phyloP scores from a whole-genome alignment of 257 asterid species.

The Scutellaria barbata region DNA sequence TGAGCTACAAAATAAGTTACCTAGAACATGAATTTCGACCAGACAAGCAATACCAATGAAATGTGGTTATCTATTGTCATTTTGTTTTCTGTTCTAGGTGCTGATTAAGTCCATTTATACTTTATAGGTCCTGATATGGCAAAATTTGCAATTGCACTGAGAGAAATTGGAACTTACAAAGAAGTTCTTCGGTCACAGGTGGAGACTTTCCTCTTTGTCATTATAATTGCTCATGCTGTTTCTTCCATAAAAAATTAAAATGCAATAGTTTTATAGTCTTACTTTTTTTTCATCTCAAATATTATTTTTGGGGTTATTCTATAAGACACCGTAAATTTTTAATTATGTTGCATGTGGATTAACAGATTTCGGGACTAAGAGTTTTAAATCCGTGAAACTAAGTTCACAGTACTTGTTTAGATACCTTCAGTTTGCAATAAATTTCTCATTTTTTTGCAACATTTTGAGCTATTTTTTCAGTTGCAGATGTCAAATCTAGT shows the following conservation, averaged over 20 bases:
- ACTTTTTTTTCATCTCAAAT: constrained; percentile 16
- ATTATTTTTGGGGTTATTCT: constrained; percentile 6
- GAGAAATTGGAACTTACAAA: constrained; percentile 92
- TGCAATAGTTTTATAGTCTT: constrained; percentile 1
- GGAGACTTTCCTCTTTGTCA: constrained; percentile 23
- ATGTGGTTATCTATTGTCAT: constrained; percentile 1
- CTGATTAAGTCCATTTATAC: constrained; percentile 42
- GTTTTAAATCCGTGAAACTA: background rate
- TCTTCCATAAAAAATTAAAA: background rate
- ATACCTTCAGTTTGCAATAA: background rate
- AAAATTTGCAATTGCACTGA: constrained; percentile 80
- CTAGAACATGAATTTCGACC: constrained; percentile 1
- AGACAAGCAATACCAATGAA: background rate
- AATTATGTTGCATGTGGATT: constrained; percentile 7
- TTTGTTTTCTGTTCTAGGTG: constrained; percentile 18
- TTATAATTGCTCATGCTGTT: constrained; percentile 26
- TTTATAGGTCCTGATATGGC: constrained; percentile 88
- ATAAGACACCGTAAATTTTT: background rate
- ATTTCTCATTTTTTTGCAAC: background rate
- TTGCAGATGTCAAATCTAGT: background rate
- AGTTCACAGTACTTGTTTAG: background rate
- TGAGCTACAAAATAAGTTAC: constrained; percentile 17
- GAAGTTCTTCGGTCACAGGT: constrained; percentile 97
- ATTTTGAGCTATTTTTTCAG: constrained; percentile 25
- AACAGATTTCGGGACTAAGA: background rate